Conservation (phyloP, 75 land plant species). For the Pinus tabuliformis region DNA sequence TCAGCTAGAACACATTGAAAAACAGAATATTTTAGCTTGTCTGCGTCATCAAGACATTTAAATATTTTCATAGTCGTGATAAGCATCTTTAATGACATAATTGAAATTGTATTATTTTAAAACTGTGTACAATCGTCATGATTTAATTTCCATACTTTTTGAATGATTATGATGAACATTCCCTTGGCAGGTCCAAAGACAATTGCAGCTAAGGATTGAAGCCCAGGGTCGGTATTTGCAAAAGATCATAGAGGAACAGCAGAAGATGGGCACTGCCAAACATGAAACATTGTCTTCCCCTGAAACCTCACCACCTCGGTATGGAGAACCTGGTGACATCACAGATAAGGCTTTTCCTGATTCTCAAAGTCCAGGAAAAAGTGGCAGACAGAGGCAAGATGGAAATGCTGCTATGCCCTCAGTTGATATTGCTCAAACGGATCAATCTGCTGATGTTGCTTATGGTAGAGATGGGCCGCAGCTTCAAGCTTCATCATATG, state of each 20-base stretch:
- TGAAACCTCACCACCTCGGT: constrained; percentile 1
- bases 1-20: neutral
- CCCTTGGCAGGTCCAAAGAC: constrained; percentile 51
- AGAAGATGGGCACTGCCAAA: constrained; percentile 20
- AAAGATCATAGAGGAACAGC: constrained; percentile 61
- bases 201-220: constrained; percentile 49
- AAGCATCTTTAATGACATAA: neutral
- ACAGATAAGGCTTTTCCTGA: neutral
- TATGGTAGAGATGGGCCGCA: constrained; percentile 1
- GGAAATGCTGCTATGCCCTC: neutral
- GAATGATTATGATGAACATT: constrained; percentile 1
- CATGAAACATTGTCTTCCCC: constrained; percentile 7
- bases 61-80: neutral
- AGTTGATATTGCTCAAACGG: constrained; percentile 2
- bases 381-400: constrained; percentile 2
- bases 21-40: neutral
- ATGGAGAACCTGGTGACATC: constrained; percentile 1
- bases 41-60: neutral
- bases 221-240: constrained; percentile 57
- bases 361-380: constrained; percentile 5
- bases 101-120: neutral
- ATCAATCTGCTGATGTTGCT: neutral
- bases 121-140: neutral
- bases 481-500: neutral
- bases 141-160: neutral